Evolutionary conservation across 2,329 filamentous ascomycete species (phyloP), one percentile per base, ranked within the genome.

Genomic region (Sporothrix globosa): DNA sequence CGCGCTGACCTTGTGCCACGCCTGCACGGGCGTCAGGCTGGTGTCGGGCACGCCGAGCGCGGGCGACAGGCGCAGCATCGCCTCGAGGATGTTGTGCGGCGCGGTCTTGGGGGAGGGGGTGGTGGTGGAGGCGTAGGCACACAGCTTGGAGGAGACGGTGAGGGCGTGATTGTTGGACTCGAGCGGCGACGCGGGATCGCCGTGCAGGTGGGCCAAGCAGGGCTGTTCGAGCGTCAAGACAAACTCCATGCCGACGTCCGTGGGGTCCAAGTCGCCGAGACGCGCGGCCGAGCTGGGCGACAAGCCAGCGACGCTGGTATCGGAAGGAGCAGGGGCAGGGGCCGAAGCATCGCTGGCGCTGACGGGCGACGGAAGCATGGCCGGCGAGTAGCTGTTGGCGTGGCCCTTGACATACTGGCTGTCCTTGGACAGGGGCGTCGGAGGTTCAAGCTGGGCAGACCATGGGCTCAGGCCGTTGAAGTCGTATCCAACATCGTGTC

Each of bases 171-270:
- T 53, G 61, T 53, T 70, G 4, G 66, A 67, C n/a, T 67, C 66
- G 3, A 24, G 3, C 17, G 44, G 27, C 13, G 34, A 13, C 24
- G 9, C 46, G 0, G 69, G 69, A 6, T 58, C 44, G 13, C 52
- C 53, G 39, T 70, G 58, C 10, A 72, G 48, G 39, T 72, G 71
- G 10, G 21, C 63, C 3, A 70, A 52, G 56, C 71, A 72, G 0
- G 71, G 71, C 52, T 72, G 66, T 17, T 72, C 71, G 11, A 72
- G 44, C 39, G 48, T 71, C 2, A 72, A 30, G 4, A 72, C 66
- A 53, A 72, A 72, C 53, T 72, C 69, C 71, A 72, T 72, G 66
- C 71, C 71, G 14, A 71, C 30, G 17, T 69, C 68, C 7, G 61
- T 67, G 3, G 61, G 67, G 27, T 72, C 69, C 11, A 69, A 21